These are phyloP conservation scores for Leccinum imitatum DNA, from an alignment of 768 basidiomycete species.

Conservation along the genomic window DNA sequence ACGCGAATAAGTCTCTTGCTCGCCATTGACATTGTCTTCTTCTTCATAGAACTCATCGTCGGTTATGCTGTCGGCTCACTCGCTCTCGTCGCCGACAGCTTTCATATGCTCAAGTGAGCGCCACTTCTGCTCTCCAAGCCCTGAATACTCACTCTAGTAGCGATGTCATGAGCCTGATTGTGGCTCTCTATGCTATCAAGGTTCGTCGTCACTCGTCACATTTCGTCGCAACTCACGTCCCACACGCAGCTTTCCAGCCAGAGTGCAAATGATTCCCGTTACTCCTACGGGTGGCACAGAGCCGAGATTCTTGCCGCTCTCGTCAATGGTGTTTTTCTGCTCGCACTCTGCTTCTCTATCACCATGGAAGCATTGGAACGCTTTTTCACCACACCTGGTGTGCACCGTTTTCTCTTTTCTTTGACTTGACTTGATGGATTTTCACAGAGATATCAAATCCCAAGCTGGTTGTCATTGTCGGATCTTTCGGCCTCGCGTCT, in stretches of 20 bases:
- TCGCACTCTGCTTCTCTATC: slow-evolving; percentile 96
- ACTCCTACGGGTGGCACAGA: slow-evolving; percentile 99
- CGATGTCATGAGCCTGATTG: slow-evolving; percentile 93
- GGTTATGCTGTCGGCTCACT: slow-evolving; percentile 96
- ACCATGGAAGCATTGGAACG: slow-evolving; percentile 88
- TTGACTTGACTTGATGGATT: slow-evolving; percentile 10
- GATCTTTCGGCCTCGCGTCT: slow-evolving; percentile 82
- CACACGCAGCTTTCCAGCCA: slow-evolving; percentile 59
- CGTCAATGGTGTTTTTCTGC: slow-evolving; percentile 94
- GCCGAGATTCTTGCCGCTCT: slow-evolving; percentile 96
- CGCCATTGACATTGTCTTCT: slow-evolving; percentile 82
- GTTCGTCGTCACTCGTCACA: slow-evolving; percentile 31
- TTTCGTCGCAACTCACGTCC: slow-evolving; percentile 7
- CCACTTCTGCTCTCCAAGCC: not conserved
- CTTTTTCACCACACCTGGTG: slow-evolving; percentile 83
- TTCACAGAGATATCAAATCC: slow-evolving; percentile 83
- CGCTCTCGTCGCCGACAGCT: slow-evolving; percentile 93
- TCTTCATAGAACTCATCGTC: slow-evolving; percentile 80
- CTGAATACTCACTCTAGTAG: slow-evolving; percentile 41
- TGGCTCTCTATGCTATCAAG: slow-evolving; percentile 94
- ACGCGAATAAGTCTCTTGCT: slow-evolving; percentile 74
- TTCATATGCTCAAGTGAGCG: slow-evolving; percentile 97
- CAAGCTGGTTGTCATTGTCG: slow-evolving; percentile 85
- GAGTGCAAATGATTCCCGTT: slow-evolving; percentile 62
- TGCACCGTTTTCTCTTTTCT: not conserved